These are phyloP conservation scores for Helenozyma rhizophorensis DNA, from an alignment of 805 yeast genomes.

Conservation along the genomic window DNA sequence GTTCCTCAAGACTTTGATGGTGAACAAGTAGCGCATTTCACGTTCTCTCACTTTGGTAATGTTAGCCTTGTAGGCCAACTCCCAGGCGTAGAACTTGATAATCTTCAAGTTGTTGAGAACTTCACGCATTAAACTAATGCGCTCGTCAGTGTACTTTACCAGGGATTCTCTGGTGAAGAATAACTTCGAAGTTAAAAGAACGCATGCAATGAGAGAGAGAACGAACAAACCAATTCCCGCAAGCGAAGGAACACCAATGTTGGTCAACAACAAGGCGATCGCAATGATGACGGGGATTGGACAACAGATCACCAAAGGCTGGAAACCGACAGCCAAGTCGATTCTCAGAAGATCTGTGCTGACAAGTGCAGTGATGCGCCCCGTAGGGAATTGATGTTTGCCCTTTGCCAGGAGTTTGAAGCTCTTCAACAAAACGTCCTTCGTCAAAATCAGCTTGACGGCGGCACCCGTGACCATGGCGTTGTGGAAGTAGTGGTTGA, in stretches of 20 bases:
- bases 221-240: constrained; percentile 40
- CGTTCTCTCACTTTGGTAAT: constrained; percentile 32
- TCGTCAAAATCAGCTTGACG: constrained; percentile 36
- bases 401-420: constrained; percentile 33
- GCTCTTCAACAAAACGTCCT: constrained; percentile 34
- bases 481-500: constrained; percentile 40
- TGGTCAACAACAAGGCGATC: constrained; percentile 29
- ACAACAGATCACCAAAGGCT: constrained; percentile 38
- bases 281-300: constrained; percentile 41
- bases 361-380: constrained; percentile 39
- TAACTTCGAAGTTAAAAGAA: constrained; percentile 30
- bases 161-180: constrained; percentile 33
- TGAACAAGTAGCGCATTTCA: constrained; percentile 39
- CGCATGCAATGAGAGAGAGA: constrained; percentile 30
- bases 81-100: constrained; percentile 46
- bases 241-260: constrained; percentile 37
- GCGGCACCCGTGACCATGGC: constrained; percentile 42
- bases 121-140: constrained; percentile 41
- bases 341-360: constrained; percentile 41
- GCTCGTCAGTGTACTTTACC: constrained; percentile 36
- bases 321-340: constrained; percentile 42
- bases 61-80: constrained; percentile 34
- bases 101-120: constrained; percentile 37
- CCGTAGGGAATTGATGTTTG: constrained; percentile 32
- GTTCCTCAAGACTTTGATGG: constrained; percentile 39